Evolutionary conservation across 768 basidiomycete genomes (phyloP), one percentile per base, ranked within the genome.

Genomic region (Lactarius sp.): DNA sequence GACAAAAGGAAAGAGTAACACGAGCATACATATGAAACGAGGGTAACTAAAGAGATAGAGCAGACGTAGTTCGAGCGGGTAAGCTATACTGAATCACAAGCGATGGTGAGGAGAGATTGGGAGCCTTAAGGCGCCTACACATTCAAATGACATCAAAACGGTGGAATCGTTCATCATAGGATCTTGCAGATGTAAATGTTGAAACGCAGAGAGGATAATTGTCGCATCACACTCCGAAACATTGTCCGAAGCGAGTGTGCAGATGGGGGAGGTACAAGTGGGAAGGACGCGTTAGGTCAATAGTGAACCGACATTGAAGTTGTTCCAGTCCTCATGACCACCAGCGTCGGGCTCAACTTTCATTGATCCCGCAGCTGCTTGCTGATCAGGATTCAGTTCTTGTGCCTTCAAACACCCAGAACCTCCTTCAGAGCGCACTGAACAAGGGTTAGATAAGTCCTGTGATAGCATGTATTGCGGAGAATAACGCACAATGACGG

Each of bases 361-460:
- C 33, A 54, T 20, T 31, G 63, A 44, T 18, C n/a, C 36, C 27
- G 9, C 36, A 59, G 61, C 46, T 27, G 50, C 7, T 64, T 49
- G 57, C 14, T 64, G 57, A 2, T 59, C 58, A 27, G 31, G 59
- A 64, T 65, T 49, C 60, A 73, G 71, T 7, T 75, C 72, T 67
- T 78, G 77, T n/a, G 72, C 69, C 67, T 78, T 76, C 65, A 80
- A 78, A 72, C 91, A 92, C 55, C 92, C 91, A 6, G 86, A 81
- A 31, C 91, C 91, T 62, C 89, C 90, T 69, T 92, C 90, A 10
- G 90, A 92, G 56, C 86, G 83, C 69, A 91, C 86, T 91, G 69
- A 33, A 58, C 22, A 44, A 53, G 47, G 31, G 18, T 18, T 3
- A 7, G 49, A 31, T 61, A 31, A 47, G 51, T 55, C 58, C 54